Conservation (phyloP, 73 alveolate species). For the Paraurostyla sp. region DNA sequence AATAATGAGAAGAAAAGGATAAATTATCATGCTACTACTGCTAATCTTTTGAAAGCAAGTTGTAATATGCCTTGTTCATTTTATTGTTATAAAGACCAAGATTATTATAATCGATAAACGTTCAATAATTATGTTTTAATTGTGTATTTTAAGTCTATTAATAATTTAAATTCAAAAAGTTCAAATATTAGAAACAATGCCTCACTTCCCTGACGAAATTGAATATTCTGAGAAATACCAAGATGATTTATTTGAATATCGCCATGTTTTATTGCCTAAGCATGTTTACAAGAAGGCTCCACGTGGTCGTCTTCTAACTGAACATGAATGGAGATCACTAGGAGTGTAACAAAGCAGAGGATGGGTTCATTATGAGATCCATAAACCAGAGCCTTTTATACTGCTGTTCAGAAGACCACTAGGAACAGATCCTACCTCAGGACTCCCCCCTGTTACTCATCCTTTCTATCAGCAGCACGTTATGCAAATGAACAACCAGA, state of each 20-base stretch:
- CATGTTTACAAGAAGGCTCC: slow-evolving; percentile 81
- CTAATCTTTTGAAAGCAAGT: neutral
- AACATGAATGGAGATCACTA: slow-evolving; percentile 93
- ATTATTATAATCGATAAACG: neutral
- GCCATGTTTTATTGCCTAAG: slow-evolving; percentile 90
- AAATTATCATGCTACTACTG: neutral
- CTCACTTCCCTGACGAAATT: slow-evolving; percentile 90
- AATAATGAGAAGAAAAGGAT: neutral
- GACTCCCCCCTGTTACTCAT: slow-evolving; percentile 78
- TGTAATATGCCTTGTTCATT: neutral
- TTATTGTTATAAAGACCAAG: neutral
- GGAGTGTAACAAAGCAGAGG: slow-evolving; percentile 95
- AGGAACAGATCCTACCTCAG: slow-evolving; percentile 98
- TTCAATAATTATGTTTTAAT: neutral
- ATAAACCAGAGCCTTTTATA: slow-evolving; percentile 97
- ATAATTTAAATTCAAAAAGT: slow-evolving; percentile 37
- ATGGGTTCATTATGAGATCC: slow-evolving; percentile 95
- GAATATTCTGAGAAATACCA: slow-evolving; percentile 81
- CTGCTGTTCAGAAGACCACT: slow-evolving; percentile 95
- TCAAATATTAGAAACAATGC: slow-evolving; percentile 66
- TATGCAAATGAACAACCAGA: slow-evolving; percentile 29
- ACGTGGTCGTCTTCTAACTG: slow-evolving; percentile 86
- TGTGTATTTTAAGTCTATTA: neutral
- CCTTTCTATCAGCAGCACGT: slow-evolving; percentile 32
- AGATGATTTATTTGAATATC: slow-evolving; percentile 85